Conservation (phyloP, 257 asterid species). For the Solanum tarapatanum region DNA sequence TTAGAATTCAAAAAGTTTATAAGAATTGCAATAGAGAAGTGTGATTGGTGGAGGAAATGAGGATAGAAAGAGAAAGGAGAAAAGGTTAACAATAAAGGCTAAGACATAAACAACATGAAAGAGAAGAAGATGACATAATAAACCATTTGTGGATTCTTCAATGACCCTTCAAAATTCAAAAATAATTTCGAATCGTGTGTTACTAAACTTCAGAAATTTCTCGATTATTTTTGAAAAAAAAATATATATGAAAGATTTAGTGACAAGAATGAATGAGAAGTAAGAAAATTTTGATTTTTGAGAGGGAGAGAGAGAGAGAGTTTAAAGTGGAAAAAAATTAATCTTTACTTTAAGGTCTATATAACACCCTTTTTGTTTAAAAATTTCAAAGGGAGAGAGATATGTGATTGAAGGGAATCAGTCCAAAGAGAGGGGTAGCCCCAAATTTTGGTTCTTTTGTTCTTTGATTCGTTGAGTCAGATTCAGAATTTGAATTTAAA, state of each 20-base stretch:
- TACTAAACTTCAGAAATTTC: neutral
- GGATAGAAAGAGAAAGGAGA: neutral
- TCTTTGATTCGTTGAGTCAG: neutral
- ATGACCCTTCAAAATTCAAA: neutral
- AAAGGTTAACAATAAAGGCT: conserved; percentile 9
- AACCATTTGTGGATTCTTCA: conserved; percentile 12
- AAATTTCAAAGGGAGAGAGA: neutral
- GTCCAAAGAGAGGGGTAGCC: conserved; percentile 1
- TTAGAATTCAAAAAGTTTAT: neutral
- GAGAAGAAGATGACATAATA: conserved; percentile 1
- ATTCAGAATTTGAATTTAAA: neutral
- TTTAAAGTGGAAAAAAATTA: neutral
- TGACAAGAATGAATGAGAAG: neutral
- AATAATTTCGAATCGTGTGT: neutral
- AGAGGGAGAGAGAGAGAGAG: neutral
- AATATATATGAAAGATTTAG: neutral
- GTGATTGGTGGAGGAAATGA: neutral
- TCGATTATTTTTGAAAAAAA: neutral
- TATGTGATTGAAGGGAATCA: conserved; percentile 9
- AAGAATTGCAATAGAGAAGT: neutral
- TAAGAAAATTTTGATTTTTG: neutral
- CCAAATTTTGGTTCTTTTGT: neutral
- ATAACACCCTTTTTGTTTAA: neutral
- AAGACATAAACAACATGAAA: conserved; percentile 19
- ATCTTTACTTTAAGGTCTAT: neutral